Evolutionary conservation across 495 filamentous ascomycete genomes (phyloP).

Genomic region (Baudoinia panamericana): DNA sequence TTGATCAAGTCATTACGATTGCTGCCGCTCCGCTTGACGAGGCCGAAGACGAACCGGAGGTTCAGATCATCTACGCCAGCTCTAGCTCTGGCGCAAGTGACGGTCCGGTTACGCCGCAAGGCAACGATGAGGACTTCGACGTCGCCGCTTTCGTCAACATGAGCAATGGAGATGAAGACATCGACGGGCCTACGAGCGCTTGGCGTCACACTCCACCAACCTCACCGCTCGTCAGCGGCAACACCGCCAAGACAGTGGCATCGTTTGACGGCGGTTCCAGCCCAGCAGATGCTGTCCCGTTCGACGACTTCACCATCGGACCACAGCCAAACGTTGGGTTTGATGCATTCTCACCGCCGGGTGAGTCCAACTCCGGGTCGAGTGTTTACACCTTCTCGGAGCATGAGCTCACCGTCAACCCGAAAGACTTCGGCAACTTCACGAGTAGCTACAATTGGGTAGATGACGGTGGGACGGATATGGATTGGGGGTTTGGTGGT

Average conservation of each 20-base stretch:
- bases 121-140: slow-evolving; percentile 13
- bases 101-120: slow-evolving; percentile 15
- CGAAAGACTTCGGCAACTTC: too few relatives aligned
- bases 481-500: too few relatives aligned
- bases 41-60: neutral
- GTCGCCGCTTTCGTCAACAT: slow-evolving; percentile 16
- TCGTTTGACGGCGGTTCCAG: slow-evolving; percentile 10
- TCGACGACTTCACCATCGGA: neutral
- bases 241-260: slow-evolving; percentile 3
- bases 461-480: too few relatives aligned
- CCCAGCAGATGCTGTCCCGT: neutral
- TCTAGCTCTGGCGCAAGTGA: slow-evolving; percentile 15
- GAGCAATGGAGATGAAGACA: neutral
- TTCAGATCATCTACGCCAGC: slow-evolving; percentile 14
- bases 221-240: slow-evolving; percentile 7
- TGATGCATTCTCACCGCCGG: slow-evolving; percentile 6
- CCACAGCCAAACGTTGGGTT: neutral
- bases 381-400: slow-evolving; percentile 4
- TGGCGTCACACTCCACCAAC: slow-evolving; percentile 18
- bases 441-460: too few relatives aligned
- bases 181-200: neutral
- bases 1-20: too few relatives aligned
- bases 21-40: neutral
- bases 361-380: slow-evolving; percentile 1
- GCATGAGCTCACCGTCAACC: too few relatives aligned